Base-by-base conservation (phyloP, 768 basidiomycete species). In the Leccinum uliginosum region DNA sequence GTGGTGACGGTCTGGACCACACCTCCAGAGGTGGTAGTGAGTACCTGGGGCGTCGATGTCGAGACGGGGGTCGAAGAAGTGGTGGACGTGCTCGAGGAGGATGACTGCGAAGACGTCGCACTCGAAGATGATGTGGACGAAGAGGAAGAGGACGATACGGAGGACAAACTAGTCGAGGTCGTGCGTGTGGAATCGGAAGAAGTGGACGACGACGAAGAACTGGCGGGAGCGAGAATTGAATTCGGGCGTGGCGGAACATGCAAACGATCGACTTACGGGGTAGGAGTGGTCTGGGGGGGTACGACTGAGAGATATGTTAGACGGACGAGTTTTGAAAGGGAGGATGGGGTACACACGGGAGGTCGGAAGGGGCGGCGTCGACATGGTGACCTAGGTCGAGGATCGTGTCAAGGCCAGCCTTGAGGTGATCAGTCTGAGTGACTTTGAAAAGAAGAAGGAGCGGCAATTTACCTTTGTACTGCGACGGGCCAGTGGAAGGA, bases 11-110 rank as follows among this genome's bases (percentile, higher is more conserved):
- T 66, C 21, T 15, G 2, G 10, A 50, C 24, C 1, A 1, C 0
- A 6, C 55, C 59, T 10, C 53, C 57, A 8, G 65, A 54, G 24
- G 47, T 46, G 3, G 67, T 44, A 11, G 59, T 32, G 47, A 59
- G 49, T 24, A 56, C 9, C 29, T 50, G 57, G 21, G 60, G 9
- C 9, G 50, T 11, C 3, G 49, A 50, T n/a, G 38, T 32, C 45
- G 45, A 26, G 7, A 7, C 14, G 1, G 35, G 3, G 3, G 29
- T 19, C 0, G 34, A 4, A 5, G 51, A 3, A 5, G 51, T 23
- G 19, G 45, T 46, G 1, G 56, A 30, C 12, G 38, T 4, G 12
- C 11, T 29, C 4, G 56, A 1, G n/a, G 53, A 14, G 55, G 59
- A 55, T 10, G 67, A 30, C 19, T 24, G 59, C 1, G 43, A 1